Percentiles rank a stretch among this genome's conserved stretches.
phyloP scores from a whole-genome alignment of 2,329 filamentous ascomycete species.

The Phaeosphaeriaceae sp. region DNA sequence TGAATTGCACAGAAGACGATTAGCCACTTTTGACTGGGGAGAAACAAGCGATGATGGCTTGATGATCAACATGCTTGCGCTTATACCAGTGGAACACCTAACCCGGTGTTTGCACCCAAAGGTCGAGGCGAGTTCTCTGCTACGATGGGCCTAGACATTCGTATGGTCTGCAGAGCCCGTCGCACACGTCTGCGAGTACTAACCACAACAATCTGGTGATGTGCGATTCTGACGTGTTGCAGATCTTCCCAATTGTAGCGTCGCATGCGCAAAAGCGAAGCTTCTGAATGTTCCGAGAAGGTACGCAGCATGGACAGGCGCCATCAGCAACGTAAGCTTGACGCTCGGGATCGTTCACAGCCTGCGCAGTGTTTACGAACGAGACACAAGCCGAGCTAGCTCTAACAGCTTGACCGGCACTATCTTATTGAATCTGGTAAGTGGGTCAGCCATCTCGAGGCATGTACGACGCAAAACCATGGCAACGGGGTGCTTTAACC shows the following conservation, averaged over 20 bases:
- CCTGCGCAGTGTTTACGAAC: not conserved
- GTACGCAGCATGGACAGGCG: not conserved
- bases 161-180: not conserved
- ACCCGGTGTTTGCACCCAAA: conserved; percentile 3
- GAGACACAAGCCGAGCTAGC: not conserved
- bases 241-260: not conserved
- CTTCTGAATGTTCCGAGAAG: not conserved
- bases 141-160: conserved; percentile 28
- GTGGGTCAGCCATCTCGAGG: not conserved
- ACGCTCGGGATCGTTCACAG: not conserved
- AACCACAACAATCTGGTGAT: not conserved
- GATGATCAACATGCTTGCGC: conserved; percentile 3
- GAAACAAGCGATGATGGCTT: not conserved
- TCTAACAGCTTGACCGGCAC: not conserved
- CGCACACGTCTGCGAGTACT: not conserved
- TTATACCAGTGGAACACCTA: conserved; percentile 5
- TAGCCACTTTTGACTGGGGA: not conserved
- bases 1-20: not conserved
- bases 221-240: not conserved
- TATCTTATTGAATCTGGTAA: not conserved
- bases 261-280: not conserved
- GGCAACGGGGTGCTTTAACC: not conserved
- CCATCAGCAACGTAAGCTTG: not conserved
- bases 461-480: conserved; percentile 4
- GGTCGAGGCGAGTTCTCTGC: conserved; percentile 15